These are phyloP conservation scores for Volvariella volvacea DNA, from an alignment of 1,284 basidiomycete species.

Conservation along the genomic window DNA sequence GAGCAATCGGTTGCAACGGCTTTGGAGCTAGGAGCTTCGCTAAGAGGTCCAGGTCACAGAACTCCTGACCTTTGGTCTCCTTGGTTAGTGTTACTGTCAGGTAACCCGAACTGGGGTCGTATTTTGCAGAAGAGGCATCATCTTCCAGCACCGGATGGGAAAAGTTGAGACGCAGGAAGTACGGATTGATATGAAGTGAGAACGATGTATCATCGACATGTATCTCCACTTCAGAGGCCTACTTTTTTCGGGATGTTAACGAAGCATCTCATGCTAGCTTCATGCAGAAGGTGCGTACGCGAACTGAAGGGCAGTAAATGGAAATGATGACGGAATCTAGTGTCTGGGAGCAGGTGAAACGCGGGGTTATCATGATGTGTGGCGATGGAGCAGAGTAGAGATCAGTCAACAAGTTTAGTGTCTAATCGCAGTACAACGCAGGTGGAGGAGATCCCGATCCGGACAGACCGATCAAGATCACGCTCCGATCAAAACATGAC, in stretches of 20 bases:
- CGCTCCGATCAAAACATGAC: no score
- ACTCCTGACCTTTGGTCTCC: constrained; percentile 53
- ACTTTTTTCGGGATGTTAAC: constrained; percentile 16
- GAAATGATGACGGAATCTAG: constrained; percentile 48
- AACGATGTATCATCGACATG: constrained; percentile 65
- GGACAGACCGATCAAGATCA: no score
- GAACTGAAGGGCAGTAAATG: constrained; percentile 71
- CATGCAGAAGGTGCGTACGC: constrained; percentile 51
- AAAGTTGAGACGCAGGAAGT: constrained; percentile 74
- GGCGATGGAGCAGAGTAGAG: background rate
- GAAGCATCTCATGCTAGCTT: constrained; percentile 6
- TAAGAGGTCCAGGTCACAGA: constrained; percentile 70
- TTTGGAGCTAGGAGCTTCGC: constrained; percentile 68
- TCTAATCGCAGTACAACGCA: no score
- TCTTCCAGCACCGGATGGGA: constrained; percentile 59
- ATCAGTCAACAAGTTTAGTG: background rate
- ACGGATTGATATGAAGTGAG: constrained; percentile 73
- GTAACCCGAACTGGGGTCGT: constrained; percentile 67
- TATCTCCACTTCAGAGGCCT: constrained; percentile 77
- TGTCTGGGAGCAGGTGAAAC: constrained; percentile 71
- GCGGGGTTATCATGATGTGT: constrained; percentile 67
- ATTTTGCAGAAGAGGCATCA: constrained; percentile 60
- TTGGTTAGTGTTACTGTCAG: constrained; percentile 69
- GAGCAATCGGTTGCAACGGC: constrained; percentile 28
- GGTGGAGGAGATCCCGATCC: no score